These are phyloP conservation scores for Mycena albidolilacea DNA, from an alignment of 768 basidiomycete species.

Conservation along the genomic window DNA sequence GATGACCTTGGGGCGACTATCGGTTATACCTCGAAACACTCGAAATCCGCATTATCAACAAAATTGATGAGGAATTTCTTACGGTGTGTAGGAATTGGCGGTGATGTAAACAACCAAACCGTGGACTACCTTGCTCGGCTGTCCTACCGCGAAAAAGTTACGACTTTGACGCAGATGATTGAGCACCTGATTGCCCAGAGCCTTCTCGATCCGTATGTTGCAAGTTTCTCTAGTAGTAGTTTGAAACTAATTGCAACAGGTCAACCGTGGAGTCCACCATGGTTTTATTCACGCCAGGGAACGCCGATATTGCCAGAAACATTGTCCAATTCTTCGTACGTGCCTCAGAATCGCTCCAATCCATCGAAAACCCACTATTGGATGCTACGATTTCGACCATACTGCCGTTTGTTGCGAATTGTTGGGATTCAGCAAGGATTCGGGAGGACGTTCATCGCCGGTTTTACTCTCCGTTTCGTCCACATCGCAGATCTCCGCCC, in stretches of 20 bases:
- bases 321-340: constrained; percentile 5
- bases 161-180: not conserved
- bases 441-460: no score
- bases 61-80: not conserved
- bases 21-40: not conserved
- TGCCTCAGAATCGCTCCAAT: not conserved
- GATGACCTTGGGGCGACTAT: no score
- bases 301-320: not conserved
- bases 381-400: no score
- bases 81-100: constrained; percentile 10
- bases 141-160: not conserved
- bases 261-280: not conserved
- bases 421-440: no score
- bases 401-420: no score
- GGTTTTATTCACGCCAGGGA: not conserved
- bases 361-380: no score
- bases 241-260: not conserved
- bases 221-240: not conserved
- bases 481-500: no score
- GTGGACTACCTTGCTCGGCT: not conserved
- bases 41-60: not conserved
- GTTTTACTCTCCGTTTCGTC: no score
- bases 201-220: not conserved
- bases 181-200: constrained; percentile 3
- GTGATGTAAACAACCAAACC: not conserved